phyloP scores from a whole-genome alignment of 768 basidiomycete species.

The Dioszegia crocea region DNA sequence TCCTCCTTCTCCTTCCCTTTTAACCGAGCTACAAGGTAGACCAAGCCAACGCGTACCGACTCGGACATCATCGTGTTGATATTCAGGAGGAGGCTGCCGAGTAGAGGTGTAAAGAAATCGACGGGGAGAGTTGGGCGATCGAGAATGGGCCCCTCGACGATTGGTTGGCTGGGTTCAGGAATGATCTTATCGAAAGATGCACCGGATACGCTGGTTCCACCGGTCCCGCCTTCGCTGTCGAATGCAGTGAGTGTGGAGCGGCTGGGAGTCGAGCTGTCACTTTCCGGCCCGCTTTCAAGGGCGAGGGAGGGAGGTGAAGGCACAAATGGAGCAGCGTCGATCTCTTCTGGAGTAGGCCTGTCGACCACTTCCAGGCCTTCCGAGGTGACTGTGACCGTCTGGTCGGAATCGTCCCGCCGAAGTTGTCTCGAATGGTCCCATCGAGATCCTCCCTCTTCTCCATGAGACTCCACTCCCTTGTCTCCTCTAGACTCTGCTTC shows the following conservation, averaged over 20 bases:
- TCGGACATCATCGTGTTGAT: constrained; percentile 69
- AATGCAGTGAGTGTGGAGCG: constrained; percentile 6
- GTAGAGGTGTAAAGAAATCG: constrained; percentile 82
- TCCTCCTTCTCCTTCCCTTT: constrained; percentile 59
- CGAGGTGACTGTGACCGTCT: constrained; percentile 30
- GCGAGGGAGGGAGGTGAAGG: background rate
- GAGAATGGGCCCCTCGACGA: constrained; percentile 20
- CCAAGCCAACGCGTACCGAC: constrained; percentile 68
- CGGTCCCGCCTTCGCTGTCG: constrained; percentile 4
- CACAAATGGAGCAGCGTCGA: background rate
- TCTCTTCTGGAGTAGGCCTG: constrained; percentile 29
- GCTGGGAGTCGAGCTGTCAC: background rate
- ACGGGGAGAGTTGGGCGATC: constrained; percentile 57
- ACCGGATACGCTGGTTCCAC: background rate
- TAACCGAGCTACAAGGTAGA: constrained; percentile 70
- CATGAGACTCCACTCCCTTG: too few relatives aligned
- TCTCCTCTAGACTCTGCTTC: background rate
- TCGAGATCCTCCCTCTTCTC: too few relatives aligned
- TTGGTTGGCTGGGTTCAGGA: background rate
- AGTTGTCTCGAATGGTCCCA: background rate
- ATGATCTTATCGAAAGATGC: background rate
- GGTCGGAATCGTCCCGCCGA: constrained; percentile 1
- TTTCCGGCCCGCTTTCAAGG: constrained; percentile 13
- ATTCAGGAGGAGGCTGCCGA: constrained; percentile 81
- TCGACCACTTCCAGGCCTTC: constrained; percentile 41